Evolutionary conservation across 2,329 filamentous ascomycete species (phyloP), one percentile per base, ranked within the genome.

Genomic region (Cadophora sp.): DNA sequence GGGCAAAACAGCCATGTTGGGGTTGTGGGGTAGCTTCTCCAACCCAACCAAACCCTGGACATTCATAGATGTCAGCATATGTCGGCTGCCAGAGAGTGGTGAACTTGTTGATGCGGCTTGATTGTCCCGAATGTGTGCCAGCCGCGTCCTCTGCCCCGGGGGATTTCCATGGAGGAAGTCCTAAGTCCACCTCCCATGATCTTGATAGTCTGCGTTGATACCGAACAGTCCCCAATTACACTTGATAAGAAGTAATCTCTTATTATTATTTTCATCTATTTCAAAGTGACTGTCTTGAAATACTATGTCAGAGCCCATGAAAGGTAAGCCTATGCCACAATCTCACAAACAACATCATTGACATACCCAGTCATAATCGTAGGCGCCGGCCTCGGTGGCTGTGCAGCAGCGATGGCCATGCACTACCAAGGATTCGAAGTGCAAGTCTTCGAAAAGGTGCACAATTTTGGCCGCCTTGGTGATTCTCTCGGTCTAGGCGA

Each of bases 301-400:
- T 8, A 55, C n/a, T 8, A 64, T 68, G 66, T 31, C 62, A 14
- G 34, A 69, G 50, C 66, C 65, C 37, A 29, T 71, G 8, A 64
- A 69, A 65, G 70, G 70, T 70, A 37, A 2, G 19, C 14, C 11
- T 48, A 11, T 9, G n/a, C 8, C 19, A 5, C 5, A 2, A 8
- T 48, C 19, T 8, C 19, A 22, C 1, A 22, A 22, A n/a, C 19
- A 27, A 29, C 24, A 2, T 14, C 37, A 56, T 61, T 65, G 50
- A 67, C 26, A 37, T 34, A n/a, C n/a, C 29, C 71, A 83, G 83
- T 82, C 40, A 82, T 84, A 31, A 78, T 84, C 26, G 81, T 85
- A n/a, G 83, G 83, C 22, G 83, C 83, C 22, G 83, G 83, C 12
- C 80, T 85, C 1, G 83, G 83, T 8, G 83, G 83, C 14, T 84